phyloP scores from a whole-genome alignment of 2,329 filamentous ascomycete genomes.

The Xylogone sp. region DNA sequence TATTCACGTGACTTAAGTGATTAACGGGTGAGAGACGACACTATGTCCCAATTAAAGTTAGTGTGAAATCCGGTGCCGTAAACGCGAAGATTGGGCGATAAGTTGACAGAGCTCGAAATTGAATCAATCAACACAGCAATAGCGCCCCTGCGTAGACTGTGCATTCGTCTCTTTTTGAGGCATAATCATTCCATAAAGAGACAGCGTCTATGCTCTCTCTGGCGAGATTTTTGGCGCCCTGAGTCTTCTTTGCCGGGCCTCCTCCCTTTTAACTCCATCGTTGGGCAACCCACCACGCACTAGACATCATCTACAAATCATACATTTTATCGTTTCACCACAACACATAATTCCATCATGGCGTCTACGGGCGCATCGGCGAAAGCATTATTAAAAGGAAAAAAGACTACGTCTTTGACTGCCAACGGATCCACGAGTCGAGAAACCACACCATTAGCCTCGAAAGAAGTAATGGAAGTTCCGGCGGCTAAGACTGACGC shows the following conservation, averaged over 20 bases:
- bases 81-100: neutral
- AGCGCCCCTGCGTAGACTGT: neutral
- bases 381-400: slow-evolving; percentile 1
- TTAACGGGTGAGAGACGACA: neutral
- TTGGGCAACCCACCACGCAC: neutral
- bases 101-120: neutral
- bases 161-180: neutral
- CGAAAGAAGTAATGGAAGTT: slow-evolving; percentile 2
- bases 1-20: too few species aligned
- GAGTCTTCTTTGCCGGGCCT: slow-evolving; percentile 1
- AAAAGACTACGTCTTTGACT: slow-evolving; percentile 1
- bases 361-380: slow-evolving; percentile 8
- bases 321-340: neutral
- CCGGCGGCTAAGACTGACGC: slow-evolving; percentile 7
- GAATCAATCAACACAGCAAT: neutral
- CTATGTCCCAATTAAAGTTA: neutral
- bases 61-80: neutral
- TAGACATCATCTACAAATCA: neutral
- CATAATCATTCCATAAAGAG: neutral
- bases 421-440: slow-evolving; percentile 3
- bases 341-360: slow-evolving; percentile 8
- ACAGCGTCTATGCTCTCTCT: neutral
- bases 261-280: slow-evolving; percentile 2
- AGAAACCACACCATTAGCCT: slow-evolving; percentile 7
- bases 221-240: neutral